These are phyloP conservation scores for Alternaria longipes DNA, from an alignment of 2,329 filamentous ascomycete genomes.

Conservation along the genomic window DNA sequence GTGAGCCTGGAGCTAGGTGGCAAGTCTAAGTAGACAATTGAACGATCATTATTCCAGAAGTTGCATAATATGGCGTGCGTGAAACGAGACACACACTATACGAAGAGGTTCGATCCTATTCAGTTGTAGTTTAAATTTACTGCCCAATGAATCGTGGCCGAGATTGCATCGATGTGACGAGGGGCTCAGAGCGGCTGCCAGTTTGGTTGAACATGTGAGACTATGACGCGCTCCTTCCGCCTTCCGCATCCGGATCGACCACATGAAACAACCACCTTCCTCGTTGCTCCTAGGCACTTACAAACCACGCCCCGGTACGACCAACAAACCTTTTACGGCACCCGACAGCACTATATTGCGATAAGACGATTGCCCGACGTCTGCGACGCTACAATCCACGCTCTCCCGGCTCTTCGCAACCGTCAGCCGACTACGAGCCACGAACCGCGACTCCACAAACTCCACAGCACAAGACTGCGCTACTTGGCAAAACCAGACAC, in stretches of 20 bases:
- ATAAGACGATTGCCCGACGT: conserved; percentile 1
- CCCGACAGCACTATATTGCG: background rate
- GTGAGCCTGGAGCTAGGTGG: conserved; percentile 25
- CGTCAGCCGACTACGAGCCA: background rate
- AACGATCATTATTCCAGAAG: conserved; percentile 1
- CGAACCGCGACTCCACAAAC: background rate
- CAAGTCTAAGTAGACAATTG: conserved; percentile 10
- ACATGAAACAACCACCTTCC: conserved; percentile 17
- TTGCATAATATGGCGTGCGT: conserved; percentile 1
- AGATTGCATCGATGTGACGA: conserved; percentile 4
- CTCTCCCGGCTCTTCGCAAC: background rate
- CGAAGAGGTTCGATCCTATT: background rate
- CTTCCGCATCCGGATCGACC: conserved; percentile 19
- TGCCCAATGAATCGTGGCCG: background rate
- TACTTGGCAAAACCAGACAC: conserved; percentile 28
- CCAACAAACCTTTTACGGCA: background rate
- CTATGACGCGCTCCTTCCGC: conserved; percentile 17
- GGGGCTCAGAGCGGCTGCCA: conserved; percentile 5
- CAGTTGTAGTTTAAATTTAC: too few species aligned
- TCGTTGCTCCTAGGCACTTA: conserved; percentile 10
- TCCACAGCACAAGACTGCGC: background rate
- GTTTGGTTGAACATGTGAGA: background rate
- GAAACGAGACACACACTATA: background rate
- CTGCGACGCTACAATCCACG: background rate
- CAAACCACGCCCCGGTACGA: background rate